Percentiles rank a stretch among this genome's conserved stretches.
Evolutionary conservation across 257 asterid species (phyloP).

Genomic region (Eucommia ulmoides): DNA sequence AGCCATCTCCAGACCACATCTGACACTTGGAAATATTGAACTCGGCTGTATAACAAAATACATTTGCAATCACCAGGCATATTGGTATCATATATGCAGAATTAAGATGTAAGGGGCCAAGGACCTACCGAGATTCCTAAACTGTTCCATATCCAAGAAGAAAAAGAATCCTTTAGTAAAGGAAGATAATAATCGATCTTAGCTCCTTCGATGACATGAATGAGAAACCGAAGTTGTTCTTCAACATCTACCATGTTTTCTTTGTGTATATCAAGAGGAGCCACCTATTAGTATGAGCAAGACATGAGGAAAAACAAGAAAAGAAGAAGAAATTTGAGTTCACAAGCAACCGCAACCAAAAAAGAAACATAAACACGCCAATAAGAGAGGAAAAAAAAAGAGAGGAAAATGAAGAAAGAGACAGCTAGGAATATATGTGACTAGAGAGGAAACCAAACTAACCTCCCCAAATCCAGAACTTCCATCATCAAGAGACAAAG

Average conservation of each 20-base stretch:
- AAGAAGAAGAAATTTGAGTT: neutral
- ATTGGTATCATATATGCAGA: neutral
- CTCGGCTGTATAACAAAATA: constrained; percentile 42
- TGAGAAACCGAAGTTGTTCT: constrained; percentile 78
- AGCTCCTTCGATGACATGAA: constrained; percentile 59
- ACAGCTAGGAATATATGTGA: neutral
- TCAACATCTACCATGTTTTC: constrained; percentile 72
- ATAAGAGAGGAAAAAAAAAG: neutral
- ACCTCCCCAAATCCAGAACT: constrained; percentile 90
- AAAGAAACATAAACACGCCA: neutral
- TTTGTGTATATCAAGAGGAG: constrained; percentile 84
- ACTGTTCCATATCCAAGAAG: constrained; percentile 82
- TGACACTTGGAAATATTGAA: constrained; percentile 79
- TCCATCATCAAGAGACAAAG: constrained; percentile 72
- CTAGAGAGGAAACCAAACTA: constrained; percentile 6
- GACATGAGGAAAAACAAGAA: neutral
- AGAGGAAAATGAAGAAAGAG: neutral
- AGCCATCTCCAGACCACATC: constrained; percentile 98
- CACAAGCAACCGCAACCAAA: neutral
- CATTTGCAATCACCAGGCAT: neutral
- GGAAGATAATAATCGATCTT: constrained; percentile 40
- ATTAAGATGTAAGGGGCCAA: constrained; percentile 6
- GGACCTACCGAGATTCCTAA: constrained; percentile 73
- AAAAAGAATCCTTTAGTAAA: constrained; percentile 56
- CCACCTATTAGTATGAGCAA: constrained; percentile 43